These are phyloP conservation scores for Scalesia atractyloides DNA, from an alignment of 129 eudicot species.

Conservation along the genomic window DNA sequence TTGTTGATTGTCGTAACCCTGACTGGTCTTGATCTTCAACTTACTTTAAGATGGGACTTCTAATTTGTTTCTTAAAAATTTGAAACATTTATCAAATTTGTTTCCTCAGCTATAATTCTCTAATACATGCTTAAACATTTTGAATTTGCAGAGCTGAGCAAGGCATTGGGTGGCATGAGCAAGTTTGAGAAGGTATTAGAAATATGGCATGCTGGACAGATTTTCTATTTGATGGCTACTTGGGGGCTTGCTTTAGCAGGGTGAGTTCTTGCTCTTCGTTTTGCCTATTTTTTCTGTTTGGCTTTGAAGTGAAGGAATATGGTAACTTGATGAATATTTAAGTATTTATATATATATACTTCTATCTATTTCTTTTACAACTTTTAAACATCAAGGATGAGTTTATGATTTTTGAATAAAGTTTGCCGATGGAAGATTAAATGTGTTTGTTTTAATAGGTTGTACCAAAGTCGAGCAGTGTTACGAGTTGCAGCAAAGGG, in stretches of 20 bases:
- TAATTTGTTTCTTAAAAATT: not conserved
- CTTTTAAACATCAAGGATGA: not conserved
- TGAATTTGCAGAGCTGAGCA: constrained; percentile 58
- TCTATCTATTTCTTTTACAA: no score
- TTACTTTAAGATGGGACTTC: not conserved
- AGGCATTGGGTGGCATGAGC: constrained; percentile 70
- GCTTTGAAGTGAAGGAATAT: constrained; percentile 12
- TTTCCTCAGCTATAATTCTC: not conserved
- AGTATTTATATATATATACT: no score
- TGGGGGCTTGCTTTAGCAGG: constrained; percentile 98
- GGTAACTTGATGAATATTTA: constrained; percentile 1
- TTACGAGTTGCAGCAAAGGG: constrained; percentile 72
- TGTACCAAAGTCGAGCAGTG: constrained; percentile 77
- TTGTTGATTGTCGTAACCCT: not conserved
- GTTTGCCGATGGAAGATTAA: not conserved
- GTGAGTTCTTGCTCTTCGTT: constrained; percentile 37
- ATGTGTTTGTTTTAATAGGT: constrained; percentile 44
- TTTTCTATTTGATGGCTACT: constrained; percentile 77
- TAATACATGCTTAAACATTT: constrained; percentile 2
- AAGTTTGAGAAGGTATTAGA: constrained; percentile 73
- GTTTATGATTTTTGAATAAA: not conserved
- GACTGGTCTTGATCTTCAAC: not conserved
- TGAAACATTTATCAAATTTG: not conserved
- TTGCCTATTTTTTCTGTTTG: not conserved
- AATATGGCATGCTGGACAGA: constrained; percentile 83